These are phyloP conservation scores for Adiantum capillusveneris DNA, from an alignment of 75 land plant genomes.

Conservation along the genomic window DNA sequence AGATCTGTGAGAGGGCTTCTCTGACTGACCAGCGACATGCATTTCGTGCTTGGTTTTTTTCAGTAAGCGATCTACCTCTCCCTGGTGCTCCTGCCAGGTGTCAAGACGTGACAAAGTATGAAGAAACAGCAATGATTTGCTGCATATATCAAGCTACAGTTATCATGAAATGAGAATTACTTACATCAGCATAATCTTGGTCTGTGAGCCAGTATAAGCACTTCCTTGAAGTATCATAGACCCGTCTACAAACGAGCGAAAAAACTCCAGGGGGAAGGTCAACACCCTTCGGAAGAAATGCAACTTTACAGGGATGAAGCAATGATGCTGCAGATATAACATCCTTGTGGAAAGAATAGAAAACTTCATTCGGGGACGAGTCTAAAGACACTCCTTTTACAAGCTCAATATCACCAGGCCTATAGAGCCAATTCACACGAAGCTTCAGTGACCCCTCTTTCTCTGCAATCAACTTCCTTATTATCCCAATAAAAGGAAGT, in stretches of 20 bases:
- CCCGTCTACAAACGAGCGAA: constrained; percentile 36
- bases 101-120: background rate
- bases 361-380: constrained; percentile 42
- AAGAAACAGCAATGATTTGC: background rate
- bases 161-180: constrained; percentile 8
- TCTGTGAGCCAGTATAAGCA: constrained; percentile 48
- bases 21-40: constrained; percentile 76
- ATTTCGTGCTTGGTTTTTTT: constrained; percentile 80
- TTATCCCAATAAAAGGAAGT: constrained; percentile 39
- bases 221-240: constrained; percentile 33
- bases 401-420: constrained; percentile 36
- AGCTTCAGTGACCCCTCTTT: constrained; percentile 23
- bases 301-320: constrained; percentile 46
- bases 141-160: too few relatives aligned
- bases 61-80: constrained; percentile 80
- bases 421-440: constrained; percentile 41
- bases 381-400: constrained; percentile 26
- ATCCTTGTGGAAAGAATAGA: constrained; percentile 51
- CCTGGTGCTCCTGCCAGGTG: constrained; percentile 72
- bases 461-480: constrained; percentile 25
- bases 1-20: constrained; percentile 80
- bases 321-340: constrained; percentile 36
- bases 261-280: constrained; percentile 39
- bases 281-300: constrained; percentile 37
- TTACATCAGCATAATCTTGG: constrained; percentile 46